phyloP scores from a whole-genome alignment of 129 eudicot species.

The Pulicaria dysenterica region DNA sequence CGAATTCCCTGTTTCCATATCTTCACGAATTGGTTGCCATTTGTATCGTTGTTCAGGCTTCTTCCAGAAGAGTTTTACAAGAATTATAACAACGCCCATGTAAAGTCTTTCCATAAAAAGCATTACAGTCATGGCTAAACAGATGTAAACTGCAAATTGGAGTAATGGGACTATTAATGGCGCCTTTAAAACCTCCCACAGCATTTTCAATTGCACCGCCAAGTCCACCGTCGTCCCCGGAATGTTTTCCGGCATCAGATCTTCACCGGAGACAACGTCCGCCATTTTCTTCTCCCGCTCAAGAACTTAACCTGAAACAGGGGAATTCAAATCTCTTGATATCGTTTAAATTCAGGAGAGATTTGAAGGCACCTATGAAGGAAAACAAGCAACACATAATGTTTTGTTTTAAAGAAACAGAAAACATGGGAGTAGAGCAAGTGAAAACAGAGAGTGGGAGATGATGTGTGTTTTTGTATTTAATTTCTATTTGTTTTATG shows the following conservation, averaged over 20 bases:
- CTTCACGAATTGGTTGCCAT: constrained; percentile 63
- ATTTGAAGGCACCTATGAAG: not conserved
- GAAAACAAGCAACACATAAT: not conserved
- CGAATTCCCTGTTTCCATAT: constrained; percentile 57
- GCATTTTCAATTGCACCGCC: constrained; percentile 45
- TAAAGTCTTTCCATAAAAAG: constrained; percentile 76
- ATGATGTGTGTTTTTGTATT: constrained; percentile 39
- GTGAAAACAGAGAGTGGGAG: constrained; percentile 24
- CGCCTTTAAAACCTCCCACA: constrained; percentile 58
- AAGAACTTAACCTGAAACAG: constrained; percentile 31
- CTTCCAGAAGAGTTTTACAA: constrained; percentile 68
- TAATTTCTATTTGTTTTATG: not conserved
- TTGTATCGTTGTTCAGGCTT: constrained; percentile 73
- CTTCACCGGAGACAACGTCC: constrained; percentile 40
- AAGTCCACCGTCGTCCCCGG: constrained; percentile 50
- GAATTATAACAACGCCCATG: constrained; percentile 71
- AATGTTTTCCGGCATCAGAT: constrained; percentile 48
- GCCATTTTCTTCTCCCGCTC: constrained; percentile 50
- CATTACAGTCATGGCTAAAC: constrained; percentile 68
- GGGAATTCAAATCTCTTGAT: constrained; percentile 2
- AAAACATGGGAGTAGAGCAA: constrained; percentile 21
- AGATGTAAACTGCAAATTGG: constrained; percentile 51
- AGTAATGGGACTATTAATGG: constrained; percentile 75
- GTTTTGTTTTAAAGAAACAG: constrained; percentile 11
- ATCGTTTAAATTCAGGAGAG: constrained; percentile 11